A percentile compares a stretch with the other conserved stretches of the same genome.
These are phyloP conservation scores for Physcomitrium patens DNA, from an alignment of 225 moss, liverwort and hornwort genomes.

Conservation along the genomic window DNA sequence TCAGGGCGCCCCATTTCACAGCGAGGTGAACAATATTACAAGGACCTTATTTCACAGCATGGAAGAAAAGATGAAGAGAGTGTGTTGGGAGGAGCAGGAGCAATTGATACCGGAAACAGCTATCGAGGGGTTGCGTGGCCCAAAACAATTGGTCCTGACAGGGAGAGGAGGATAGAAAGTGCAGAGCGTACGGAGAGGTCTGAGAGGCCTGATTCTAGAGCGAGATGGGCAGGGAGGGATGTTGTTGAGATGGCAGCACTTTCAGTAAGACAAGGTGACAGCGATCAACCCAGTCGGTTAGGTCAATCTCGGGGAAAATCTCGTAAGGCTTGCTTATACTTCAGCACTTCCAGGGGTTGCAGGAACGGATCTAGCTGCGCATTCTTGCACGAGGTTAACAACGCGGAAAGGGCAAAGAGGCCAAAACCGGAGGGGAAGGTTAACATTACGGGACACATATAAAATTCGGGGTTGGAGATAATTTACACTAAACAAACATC, in stretches of 20 bases:
- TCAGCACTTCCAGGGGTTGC: constrained; percentile 81
- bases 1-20: constrained; percentile 61
- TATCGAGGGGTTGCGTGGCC: constrained; percentile 39
- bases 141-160: constrained; percentile 40
- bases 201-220: constrained; percentile 46
- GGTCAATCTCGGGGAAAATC: constrained; percentile 67
- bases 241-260: constrained; percentile 53
- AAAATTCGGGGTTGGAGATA: constrained; percentile 26
- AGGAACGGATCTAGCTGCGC: constrained; percentile 83
- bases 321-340: constrained; percentile 89
- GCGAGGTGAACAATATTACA: constrained; percentile 82
- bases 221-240: constrained; percentile 66
- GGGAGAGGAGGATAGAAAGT: constrained; percentile 47
- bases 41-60: constrained; percentile 89
- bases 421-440: constrained; percentile 78
- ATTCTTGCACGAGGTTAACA: constrained; percentile 78
- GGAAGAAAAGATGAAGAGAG: constrained; percentile 65
- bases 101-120: constrained; percentile 37
- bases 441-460: constrained; percentile 51
- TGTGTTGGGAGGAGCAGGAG: constrained; percentile 47
- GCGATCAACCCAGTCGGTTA: constrained; percentile 34
- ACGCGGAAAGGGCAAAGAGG: constrained; percentile 73
- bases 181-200: constrained; percentile 41
- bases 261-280: constrained; percentile 50
- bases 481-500: constrained; percentile 23